Conservation (phyloP, 805 yeast species). For the Kodamaea restingae region DNA sequence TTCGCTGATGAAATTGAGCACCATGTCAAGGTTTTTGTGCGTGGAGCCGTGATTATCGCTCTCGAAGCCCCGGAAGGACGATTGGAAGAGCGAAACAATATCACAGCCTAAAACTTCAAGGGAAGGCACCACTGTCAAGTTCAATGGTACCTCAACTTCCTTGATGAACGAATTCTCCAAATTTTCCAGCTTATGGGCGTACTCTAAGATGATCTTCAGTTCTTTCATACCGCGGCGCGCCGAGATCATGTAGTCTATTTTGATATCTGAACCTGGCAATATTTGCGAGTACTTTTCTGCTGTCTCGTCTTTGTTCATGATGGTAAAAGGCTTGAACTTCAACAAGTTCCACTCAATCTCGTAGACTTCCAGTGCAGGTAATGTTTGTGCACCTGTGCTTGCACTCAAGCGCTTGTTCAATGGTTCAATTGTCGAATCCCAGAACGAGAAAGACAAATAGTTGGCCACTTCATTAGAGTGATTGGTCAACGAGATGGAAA, state of each 20-base stretch:
- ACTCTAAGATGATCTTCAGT: slow-evolving; percentile 62
- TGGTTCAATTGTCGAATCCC: slow-evolving; percentile 71
- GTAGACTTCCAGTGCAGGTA: slow-evolving; percentile 61
- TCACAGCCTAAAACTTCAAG: slow-evolving; percentile 75
- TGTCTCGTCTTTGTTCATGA: slow-evolving; percentile 45
- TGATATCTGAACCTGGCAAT: slow-evolving; percentile 37
- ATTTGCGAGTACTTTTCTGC: slow-evolving; percentile 34
- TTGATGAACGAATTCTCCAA: slow-evolving; percentile 37
- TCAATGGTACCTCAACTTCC: slow-evolving; percentile 62
- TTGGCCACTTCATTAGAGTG: slow-evolving; percentile 54
- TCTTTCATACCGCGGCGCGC: slow-evolving; percentile 74
- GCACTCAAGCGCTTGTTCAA: slow-evolving; percentile 49
- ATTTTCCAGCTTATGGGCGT: slow-evolving; percentile 37
- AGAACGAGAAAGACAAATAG: slow-evolving; percentile 55
- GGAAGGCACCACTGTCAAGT: slow-evolving; percentile 66
- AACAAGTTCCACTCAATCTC: slow-evolving; percentile 70
- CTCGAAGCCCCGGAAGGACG: slow-evolving; percentile 20
- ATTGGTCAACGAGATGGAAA: slow-evolving; percentile 54
- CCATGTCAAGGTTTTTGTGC: slow-evolving; percentile 21
- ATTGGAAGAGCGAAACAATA: slow-evolving; percentile 51
- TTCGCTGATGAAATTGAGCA: slow-evolving; percentile 25
- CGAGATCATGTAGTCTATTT: slow-evolving; percentile 52
- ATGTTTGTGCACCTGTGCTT: slow-evolving; percentile 21
- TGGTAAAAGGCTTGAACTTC: slow-evolving; percentile 52
- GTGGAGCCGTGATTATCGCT: slow-evolving; percentile 1